A percentile compares a stretch with the other conserved stretches of the same genome.
Conservation (phyloP, 202 grass and related monocot genomes). For the Sporobolus alterniflorus region DNA sequence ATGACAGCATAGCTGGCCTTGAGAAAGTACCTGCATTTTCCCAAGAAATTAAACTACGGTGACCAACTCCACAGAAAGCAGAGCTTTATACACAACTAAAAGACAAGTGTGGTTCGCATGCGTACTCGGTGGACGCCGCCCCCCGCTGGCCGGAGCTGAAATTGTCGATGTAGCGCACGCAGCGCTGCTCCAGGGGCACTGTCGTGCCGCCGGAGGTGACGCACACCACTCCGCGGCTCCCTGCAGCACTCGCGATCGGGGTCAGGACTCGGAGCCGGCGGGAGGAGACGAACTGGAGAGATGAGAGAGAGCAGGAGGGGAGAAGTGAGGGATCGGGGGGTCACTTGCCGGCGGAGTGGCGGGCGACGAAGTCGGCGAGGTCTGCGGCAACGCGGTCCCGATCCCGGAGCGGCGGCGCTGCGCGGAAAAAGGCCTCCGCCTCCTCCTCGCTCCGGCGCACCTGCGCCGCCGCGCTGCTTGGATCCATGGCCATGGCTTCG, state of each 20-base stretch:
- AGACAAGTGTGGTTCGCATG: not conserved
- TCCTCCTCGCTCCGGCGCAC: conserved; percentile 21
- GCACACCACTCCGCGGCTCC: conserved; percentile 56
- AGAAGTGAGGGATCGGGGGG: not conserved
- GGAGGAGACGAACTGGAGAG: not conserved
- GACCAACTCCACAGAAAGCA: not conserved
- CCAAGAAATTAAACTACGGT: not conserved
- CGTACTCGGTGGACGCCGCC: conserved; percentile 81
- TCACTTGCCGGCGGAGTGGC: conserved; percentile 54
- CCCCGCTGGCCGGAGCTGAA: conserved; percentile 90
- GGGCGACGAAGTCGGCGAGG: conserved; percentile 54
- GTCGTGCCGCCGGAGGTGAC: conserved; percentile 93
- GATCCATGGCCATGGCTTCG: conserved; percentile 21
- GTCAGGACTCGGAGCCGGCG: not conserved
- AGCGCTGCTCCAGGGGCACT: conserved; percentile 91
- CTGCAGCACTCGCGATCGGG: conserved; percentile 26
- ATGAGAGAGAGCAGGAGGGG: not conserved
- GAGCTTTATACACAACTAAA: not conserved
- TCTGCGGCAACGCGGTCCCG: conserved; percentile 38
- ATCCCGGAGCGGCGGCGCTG: conserved; percentile 69
- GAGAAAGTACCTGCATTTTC: conserved; percentile 72
- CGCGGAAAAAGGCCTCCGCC: conserved; percentile 58
- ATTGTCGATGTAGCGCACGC: conserved; percentile 94
- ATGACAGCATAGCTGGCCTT: conserved; percentile 81
- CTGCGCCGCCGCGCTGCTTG: conserved; percentile 18